Base-by-base conservation (phyloP, 345 rosid genomes). In the Melastoma malabathricum region DNA sequence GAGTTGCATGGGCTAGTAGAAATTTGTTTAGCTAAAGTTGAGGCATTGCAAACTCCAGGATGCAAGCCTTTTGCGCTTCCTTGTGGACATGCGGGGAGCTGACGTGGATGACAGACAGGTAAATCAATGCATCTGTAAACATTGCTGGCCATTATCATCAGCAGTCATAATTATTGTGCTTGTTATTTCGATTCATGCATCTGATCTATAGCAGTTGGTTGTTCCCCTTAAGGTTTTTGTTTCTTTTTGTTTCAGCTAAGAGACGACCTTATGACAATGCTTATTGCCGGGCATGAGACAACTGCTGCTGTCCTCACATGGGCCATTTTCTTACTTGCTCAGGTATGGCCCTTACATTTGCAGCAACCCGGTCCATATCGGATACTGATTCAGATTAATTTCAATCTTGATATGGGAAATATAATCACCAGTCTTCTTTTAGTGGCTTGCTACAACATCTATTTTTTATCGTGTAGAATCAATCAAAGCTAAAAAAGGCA, bases 301-400 rank as follows among this genome's bases (percentile, higher is more conserved):
- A 89, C 96, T 31, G 92, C 98, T 47, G 94, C 96, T 49, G 97
- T 89, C 64, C 94, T 89, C 59, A 89, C 98, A 38, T 89, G 98
- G 98, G 90, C 96, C 57, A 78, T 80, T 66, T 89, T 60, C 80
- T 75, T 89, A 57, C 96, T 89, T 19, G 86, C 92, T 44, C 96
- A 89, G 70, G 97, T 86, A 71, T 68, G 62, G 6, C 31, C 31
- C 6, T 27, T 6, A 27, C 31, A 27, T 52, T 54, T 60, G 18
- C 48, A 9, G 18, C 20, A 14, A 56, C 51, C 20, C 54, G 43
- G 59, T 61, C 46, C 10, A 1, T 39, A 12, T 12, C 27, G 14
- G 43, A 51, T 5, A 6, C 6, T 27, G 31, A 6, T 6, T 27
- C 31, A 27, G 31, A n/a, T n/a, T 55, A 43, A 54, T 48, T 25